phyloP scores from a whole-genome alignment of 116 monocot genomes.

The Trichopus zeylanicus region DNA sequence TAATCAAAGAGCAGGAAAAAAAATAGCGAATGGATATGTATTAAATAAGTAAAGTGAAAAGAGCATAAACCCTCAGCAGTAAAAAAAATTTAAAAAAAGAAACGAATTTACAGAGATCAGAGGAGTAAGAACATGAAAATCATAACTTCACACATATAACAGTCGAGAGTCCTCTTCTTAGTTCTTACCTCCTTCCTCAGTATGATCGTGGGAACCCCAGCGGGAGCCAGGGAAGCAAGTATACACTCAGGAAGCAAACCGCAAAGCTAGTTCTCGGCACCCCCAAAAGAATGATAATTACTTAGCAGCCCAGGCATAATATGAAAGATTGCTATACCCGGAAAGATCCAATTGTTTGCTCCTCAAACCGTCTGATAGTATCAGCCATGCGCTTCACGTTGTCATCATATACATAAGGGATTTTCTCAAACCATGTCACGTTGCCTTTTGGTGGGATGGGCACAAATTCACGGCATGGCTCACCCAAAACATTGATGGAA shows the following conservation, averaged over 20 bases:
- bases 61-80: neutral
- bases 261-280: neutral
- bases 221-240: conserved; percentile 4
- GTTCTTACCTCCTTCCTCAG: neutral
- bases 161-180: neutral
- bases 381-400: conserved; percentile 27
- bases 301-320: neutral
- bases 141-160: conserved; percentile 12
- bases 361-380: conserved; percentile 31
- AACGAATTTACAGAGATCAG: conserved; percentile 1
- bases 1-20: conserved; percentile 2
- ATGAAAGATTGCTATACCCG: neutral
- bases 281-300: conserved; percentile 6
- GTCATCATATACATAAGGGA: conserved; percentile 44
- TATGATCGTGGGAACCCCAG: neutral
- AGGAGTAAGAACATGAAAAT: conserved; percentile 2
- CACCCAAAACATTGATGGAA: conserved; percentile 79
- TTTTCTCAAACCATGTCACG: conserved; percentile 43
- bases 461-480: conserved; percentile 70
- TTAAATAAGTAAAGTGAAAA: neutral
- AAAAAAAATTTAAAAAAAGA: neutral
- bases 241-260: neutral
- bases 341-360: conserved; percentile 26
- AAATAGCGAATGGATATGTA: neutral
- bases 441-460: conserved; percentile 51